phyloP scores from a whole-genome alignment of 176 grass and related monocot species.

The Carex cristatella region DNA sequence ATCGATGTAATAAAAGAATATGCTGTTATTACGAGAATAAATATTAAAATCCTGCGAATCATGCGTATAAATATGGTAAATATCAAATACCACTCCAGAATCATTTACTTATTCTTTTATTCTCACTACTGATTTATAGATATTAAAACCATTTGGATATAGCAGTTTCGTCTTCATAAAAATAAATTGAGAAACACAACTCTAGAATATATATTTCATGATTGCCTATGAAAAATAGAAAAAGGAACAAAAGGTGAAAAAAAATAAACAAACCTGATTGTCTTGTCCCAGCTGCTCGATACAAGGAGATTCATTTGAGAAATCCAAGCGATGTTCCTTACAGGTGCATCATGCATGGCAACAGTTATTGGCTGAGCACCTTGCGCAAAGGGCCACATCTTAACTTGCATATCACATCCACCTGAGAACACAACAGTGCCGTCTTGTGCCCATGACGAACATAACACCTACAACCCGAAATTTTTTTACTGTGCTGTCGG shows the following conservation, averaged over 20 bases:
- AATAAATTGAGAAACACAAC: background rate
- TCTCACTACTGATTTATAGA: background rate
- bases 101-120: background rate
- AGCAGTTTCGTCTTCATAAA: background rate
- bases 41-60: background rate
- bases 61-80: background rate
- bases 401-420: constrained; percentile 80
- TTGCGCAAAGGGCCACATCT: constrained; percentile 68
- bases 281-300: constrained; percentile 85
- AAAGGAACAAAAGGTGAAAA: background rate
- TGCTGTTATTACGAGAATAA: background rate
- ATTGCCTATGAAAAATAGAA: background rate
- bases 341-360: constrained; percentile 77
- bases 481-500: background rate
- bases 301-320: constrained; percentile 86
- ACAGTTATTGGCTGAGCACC: constrained; percentile 68
- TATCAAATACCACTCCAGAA: background rate
- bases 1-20: background rate
- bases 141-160: background rate
- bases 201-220: background rate
- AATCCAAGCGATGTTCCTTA: constrained; percentile 68
- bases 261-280: constrained; percentile 36
- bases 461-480: constrained; percentile 56
- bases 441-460: constrained; percentile 80
- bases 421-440: constrained; percentile 76